phyloP scores from a whole-genome alignment of 2,329 filamentous ascomycete species.

The Nigrospora osmanthi region DNA sequence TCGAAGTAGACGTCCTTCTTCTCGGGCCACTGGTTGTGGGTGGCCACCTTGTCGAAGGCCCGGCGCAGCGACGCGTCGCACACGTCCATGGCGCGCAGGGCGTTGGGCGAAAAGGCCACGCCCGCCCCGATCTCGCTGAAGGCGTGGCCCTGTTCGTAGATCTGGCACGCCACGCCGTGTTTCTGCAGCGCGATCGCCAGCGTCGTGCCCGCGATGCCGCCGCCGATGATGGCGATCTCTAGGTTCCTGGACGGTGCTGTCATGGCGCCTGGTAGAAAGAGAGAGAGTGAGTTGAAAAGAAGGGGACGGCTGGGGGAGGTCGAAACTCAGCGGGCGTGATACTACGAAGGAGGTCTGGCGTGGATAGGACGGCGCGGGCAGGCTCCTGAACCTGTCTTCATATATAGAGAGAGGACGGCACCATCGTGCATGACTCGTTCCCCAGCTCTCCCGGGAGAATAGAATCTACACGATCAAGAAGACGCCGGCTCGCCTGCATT shows the following conservation, averaged over 20 bases:
- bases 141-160: slow-evolving; percentile 4
- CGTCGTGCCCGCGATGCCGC: slow-evolving; percentile 4
- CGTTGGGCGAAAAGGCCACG: slow-evolving; percentile 4
- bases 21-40: slow-evolving; percentile 2
- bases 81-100: slow-evolving; percentile 3
- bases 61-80: neutral
- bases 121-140: slow-evolving; percentile 5
- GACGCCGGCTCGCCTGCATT: too few species aligned
- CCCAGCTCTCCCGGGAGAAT: too few species aligned
- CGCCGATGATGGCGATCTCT: slow-evolving; percentile 4
- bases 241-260: neutral
- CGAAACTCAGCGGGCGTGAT: too few species aligned
- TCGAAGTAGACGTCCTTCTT: slow-evolving; percentile 6
- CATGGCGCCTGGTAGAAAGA: too few species aligned
- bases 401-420: too few species aligned
- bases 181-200: slow-evolving; percentile 2
- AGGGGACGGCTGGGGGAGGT: too few species aligned
- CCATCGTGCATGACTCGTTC: too few species aligned
- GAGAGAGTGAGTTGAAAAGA: too few species aligned
- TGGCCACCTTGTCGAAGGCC: slow-evolving; percentile 4
- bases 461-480: too few species aligned
- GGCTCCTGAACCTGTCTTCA: too few species aligned
- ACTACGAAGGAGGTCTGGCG: too few species aligned
- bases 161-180: neutral
- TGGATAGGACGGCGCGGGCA: too few species aligned